These are phyloP conservation scores for Cicer cuneatum DNA, from an alignment of 306 rosid species.

Conservation along the genomic window DNA sequence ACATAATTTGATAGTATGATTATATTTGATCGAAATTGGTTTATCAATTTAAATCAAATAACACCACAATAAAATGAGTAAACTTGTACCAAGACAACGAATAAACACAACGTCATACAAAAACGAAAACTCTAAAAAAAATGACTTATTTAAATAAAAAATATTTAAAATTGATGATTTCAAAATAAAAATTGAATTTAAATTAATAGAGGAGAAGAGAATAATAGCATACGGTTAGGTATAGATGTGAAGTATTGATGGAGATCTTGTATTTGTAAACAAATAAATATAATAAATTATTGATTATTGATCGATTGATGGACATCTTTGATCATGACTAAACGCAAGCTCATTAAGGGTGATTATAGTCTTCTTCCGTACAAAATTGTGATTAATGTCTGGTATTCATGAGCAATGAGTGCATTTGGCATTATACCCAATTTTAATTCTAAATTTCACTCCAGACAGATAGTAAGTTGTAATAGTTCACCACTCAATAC, in stretches of 20 bases:
- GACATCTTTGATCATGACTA: slow-evolving; percentile 4
- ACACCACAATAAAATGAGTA: too few species aligned
- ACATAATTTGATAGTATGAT: too few species aligned
- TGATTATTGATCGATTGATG: not conserved
- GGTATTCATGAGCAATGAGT: not conserved
- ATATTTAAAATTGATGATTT: too few species aligned
- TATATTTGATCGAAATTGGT: too few species aligned
- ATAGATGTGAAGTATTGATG: not conserved
- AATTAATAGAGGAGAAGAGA: too few species aligned
- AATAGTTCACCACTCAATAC: slow-evolving; percentile 10
- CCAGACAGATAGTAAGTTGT: not conserved
- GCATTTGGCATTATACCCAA: slow-evolving; percentile 7
- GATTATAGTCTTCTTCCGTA: not conserved
- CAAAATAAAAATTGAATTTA: too few species aligned
- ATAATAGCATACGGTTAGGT: too few species aligned
- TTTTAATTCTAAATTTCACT: slow-evolving; percentile 13
- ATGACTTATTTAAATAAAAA: too few species aligned
- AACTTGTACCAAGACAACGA: accelerated
- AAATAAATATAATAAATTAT: not conserved
- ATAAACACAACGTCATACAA: too few species aligned
- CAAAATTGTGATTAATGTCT: not conserved
- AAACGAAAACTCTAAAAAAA: too few species aligned
- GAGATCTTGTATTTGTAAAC: not conserved
- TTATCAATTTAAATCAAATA: too few species aligned
- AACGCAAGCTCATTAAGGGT: slow-evolving; percentile 8